Evolutionary conservation across 108 stramenopile species (phyloP).

Genomic region (Nannochloropsis gaditana): DNA sequence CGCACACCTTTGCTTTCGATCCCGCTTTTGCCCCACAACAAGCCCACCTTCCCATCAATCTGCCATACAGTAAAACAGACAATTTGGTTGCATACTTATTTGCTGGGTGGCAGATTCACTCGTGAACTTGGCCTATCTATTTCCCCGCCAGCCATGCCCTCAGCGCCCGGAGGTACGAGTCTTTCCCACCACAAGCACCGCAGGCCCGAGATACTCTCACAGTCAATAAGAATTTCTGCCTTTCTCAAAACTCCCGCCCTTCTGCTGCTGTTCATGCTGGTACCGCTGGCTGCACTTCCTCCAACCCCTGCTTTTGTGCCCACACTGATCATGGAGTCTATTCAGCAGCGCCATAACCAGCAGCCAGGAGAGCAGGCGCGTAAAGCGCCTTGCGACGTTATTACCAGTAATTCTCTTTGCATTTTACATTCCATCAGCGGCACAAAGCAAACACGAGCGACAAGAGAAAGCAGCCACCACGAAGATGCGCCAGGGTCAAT

Average conservation of each 20-base stretch:
- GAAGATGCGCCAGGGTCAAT: background rate
- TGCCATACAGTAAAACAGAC: too few relatives aligned
- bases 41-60: too few relatives aligned
- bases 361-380: background rate
- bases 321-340: background rate
- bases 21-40: too few relatives aligned
- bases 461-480: background rate
- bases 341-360: background rate
- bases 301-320: background rate
- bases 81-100: too few relatives aligned
- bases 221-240: conserved; percentile 16
- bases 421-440: background rate
- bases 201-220: background rate
- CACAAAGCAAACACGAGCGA: background rate
- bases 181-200: too few relatives aligned
- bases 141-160: too few relatives aligned
- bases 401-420: background rate
- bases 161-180: too few relatives aligned
- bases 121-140: too few relatives aligned
- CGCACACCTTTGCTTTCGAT: too few relatives aligned
- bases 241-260: background rate
- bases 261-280: conserved; percentile 5
- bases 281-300: background rate
- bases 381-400: background rate
- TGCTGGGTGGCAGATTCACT: too few relatives aligned